phyloP scores from a whole-genome alignment of 1,284 basidiomycete genomes.

The Crepidotus sp. region DNA sequence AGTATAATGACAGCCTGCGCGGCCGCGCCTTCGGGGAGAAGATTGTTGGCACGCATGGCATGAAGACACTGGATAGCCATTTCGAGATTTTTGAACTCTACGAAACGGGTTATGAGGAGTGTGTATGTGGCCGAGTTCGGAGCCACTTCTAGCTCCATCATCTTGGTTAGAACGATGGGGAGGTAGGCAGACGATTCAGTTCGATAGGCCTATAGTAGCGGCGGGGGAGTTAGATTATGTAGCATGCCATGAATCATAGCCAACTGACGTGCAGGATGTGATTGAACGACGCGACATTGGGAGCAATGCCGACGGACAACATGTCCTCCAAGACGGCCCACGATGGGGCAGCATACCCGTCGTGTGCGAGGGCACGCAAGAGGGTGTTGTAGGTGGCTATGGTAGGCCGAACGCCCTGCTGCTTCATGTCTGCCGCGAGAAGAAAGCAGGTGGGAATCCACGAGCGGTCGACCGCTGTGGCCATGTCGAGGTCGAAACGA shows the following conservation, averaged over 20 bases:
- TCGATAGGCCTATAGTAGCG: conserved; percentile 28
- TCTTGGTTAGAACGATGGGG: conserved; percentile 29
- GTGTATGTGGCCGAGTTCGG: conserved; percentile 48
- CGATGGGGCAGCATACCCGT: conserved; percentile 39
- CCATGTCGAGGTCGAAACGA: conserved; percentile 32
- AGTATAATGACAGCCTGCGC: conserved; percentile 41
- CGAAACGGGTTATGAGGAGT: conserved; percentile 42
- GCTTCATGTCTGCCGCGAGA: conserved; percentile 44
- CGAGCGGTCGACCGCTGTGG: conserved; percentile 27
- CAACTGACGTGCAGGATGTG: conserved; percentile 49
- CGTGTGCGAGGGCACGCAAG: conserved; percentile 37
- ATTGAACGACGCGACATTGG: conserved; percentile 53
- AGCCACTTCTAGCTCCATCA: conserved; percentile 39
- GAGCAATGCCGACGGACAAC: conserved; percentile 44
- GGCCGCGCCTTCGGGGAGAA: conserved; percentile 42
- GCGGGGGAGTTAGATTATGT: conserved; percentile 6
- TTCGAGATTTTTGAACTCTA: conserved; percentile 47
- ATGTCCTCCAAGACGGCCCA: conserved; percentile 73
- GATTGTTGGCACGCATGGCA: conserved; percentile 37
- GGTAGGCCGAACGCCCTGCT: conserved; percentile 28
- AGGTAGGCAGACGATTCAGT: conserved; percentile 28
- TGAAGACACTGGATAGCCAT: conserved; percentile 48
- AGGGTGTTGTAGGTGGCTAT: conserved; percentile 47
- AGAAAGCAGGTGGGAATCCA: conserved; percentile 26
- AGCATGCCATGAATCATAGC: neutral